Conservation (phyloP, 257 asterid genomes). For the Euphrasia confusa region DNA sequence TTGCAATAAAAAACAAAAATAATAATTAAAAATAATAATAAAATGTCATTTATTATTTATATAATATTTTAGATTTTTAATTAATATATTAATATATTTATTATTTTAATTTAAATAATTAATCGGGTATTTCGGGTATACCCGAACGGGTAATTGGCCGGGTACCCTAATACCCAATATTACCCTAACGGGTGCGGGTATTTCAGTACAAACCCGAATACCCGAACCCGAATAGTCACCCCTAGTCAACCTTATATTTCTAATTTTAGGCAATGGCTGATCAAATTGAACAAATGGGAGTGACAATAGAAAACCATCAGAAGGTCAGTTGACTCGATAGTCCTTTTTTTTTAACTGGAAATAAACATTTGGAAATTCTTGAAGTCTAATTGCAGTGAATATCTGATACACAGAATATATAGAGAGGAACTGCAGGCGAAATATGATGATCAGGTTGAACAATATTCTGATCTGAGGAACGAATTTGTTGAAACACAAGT, state of each 20-base stretch:
- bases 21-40: too few relatives aligned
- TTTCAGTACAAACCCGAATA: too few relatives aligned
- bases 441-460: conserved; percentile 45
- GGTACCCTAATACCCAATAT: too few relatives aligned
- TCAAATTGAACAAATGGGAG: conserved; percentile 72
- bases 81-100: too few relatives aligned
- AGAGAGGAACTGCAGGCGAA: conserved; percentile 52
- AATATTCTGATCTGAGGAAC: conserved; percentile 42
- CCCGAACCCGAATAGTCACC: too few relatives aligned
- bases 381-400: conserved; percentile 2
- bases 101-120: too few relatives aligned
- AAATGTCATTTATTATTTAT: too few relatives aligned
- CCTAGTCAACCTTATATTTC: conserved; percentile 1
- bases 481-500: conserved; percentile 56
- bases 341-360: not conserved
- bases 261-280: conserved; percentile 67
- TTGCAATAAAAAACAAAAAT: too few relatives aligned
- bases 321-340: conserved; percentile 37
- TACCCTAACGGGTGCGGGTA: too few relatives aligned
- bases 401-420: conserved; percentile 38
- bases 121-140: too few relatives aligned
- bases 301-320: conserved; percentile 50
- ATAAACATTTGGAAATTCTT: not conserved
- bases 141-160: too few relatives aligned
- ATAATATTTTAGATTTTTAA: too few relatives aligned